Percentiles rank a stretch among this genome's conserved stretches.
These are phyloP conservation scores for Yarrowia sp. DNA, from an alignment of 805 yeast species.

Conservation along the genomic window DNA sequence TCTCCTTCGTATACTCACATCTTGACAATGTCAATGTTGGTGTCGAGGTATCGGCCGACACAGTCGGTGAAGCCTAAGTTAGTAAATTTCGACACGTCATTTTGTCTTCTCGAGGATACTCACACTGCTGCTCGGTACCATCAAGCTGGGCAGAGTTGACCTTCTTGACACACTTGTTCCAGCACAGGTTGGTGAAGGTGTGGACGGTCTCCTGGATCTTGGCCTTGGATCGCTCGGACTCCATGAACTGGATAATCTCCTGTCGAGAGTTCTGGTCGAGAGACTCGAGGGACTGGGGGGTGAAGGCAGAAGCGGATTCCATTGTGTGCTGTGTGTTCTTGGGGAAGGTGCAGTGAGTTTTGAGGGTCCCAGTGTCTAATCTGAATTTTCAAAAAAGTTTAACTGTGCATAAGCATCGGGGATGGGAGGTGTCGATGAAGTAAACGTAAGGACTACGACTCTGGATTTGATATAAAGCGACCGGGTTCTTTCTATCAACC, in stretches of 20 bases:
- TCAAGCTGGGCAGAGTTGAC: constrained; percentile 46
- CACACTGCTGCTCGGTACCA: constrained; percentile 63
- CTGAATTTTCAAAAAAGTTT: constrained; percentile 19
- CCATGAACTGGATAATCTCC: constrained; percentile 73
- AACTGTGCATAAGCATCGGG: background rate
- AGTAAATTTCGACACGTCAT: background rate
- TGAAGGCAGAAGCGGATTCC: constrained; percentile 35
- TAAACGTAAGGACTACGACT: too few species aligned
- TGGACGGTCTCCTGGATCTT: constrained; percentile 82
- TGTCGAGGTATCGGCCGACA: constrained; percentile 80
- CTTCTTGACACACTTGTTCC: constrained; percentile 71
- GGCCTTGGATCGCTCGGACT: constrained; percentile 79
- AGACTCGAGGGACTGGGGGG: constrained; percentile 44
- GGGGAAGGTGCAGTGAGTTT: background rate
- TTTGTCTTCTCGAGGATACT: constrained; percentile 16
- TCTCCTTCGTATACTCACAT: constrained; percentile 37
- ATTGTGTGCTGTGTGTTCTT: constrained; percentile 19
- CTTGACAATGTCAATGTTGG: constrained; percentile 80
- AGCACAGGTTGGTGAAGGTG: constrained; percentile 84
- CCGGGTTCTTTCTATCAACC: background rate
- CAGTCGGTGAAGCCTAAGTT: constrained; percentile 57
- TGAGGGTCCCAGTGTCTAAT: background rate
- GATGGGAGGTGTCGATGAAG: background rate
- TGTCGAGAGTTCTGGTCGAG: constrained; percentile 69
- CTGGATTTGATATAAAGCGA: too few species aligned